Percentiles rank a stretch among this genome's conserved stretches.
These are phyloP conservation scores for Leptographium lundbergii DNA, from an alignment of 2,329 filamentous ascomycete genomes.

Conservation along the genomic window DNA sequence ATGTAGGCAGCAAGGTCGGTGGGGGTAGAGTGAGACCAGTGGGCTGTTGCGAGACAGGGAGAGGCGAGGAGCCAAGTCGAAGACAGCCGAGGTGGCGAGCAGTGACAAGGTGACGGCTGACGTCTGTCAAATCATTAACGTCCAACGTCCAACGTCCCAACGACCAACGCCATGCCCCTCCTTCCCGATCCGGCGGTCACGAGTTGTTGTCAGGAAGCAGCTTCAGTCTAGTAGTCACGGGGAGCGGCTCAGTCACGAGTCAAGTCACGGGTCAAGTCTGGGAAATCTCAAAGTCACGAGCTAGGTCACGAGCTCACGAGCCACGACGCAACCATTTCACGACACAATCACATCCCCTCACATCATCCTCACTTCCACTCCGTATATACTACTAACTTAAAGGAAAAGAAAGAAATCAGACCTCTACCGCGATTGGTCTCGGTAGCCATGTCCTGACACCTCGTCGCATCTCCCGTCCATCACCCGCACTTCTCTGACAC, in stretches of 20 bases:
- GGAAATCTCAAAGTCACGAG: too few relatives aligned
- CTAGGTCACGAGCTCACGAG: too few relatives aligned
- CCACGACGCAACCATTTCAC: neutral
- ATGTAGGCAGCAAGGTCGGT: neutral
- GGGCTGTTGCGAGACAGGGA: too few relatives aligned
- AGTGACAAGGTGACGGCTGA: neutral
- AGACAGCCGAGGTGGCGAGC: too few relatives aligned
- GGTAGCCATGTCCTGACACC: neutral
- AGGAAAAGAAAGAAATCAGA: neutral
- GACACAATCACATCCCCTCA: neutral
- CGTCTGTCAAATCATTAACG: neutral
- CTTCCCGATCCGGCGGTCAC: neutral
- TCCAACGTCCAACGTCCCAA: too few relatives aligned
- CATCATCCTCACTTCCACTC: neutral
- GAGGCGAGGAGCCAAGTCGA: too few relatives aligned
- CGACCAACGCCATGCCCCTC: too few relatives aligned
- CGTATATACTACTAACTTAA: neutral
- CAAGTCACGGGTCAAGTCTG: neutral
- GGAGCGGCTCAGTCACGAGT: neutral
- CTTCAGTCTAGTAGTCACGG: too few relatives aligned
- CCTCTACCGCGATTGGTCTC: neutral
- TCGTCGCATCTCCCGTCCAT: neutral
- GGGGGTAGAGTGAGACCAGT: too few relatives aligned
- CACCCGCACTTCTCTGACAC: neutral
- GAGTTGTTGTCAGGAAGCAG: too few relatives aligned